Evolutionary conservation across 2,329 filamentous ascomycete species (phyloP).

Genomic region (Neonectria magnoliae): DNA sequence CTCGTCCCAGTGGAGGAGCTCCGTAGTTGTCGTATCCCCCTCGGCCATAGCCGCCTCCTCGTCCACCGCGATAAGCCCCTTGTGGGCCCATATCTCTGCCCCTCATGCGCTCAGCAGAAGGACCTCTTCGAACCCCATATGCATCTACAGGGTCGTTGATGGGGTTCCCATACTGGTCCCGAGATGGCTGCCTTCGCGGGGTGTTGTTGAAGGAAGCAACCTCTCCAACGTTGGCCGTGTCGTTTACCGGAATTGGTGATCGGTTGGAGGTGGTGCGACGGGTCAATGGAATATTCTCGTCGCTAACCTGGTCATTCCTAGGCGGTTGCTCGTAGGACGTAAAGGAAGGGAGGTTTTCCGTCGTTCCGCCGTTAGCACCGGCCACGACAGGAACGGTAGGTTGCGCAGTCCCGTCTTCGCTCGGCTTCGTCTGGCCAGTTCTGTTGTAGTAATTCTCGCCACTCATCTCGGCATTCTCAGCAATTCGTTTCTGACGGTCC

Average conservation of each 20-base stretch:
- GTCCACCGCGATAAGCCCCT: conserved; percentile 57
- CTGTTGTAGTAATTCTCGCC: conserved; percentile 90
- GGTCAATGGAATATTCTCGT: conserved; percentile 78
- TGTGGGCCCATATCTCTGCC: conserved; percentile 58
- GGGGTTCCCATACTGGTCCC: conserved; percentile 74
- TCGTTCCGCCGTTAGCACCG: conserved; percentile 61
- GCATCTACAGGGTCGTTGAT: conserved; percentile 55
- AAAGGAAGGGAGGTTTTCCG: conserved; percentile 63
- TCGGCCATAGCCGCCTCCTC: conserved; percentile 60
- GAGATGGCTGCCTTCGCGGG: conserved; percentile 54
- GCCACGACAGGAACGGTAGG: conserved; percentile 68
- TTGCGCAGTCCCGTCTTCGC: conserved; percentile 57
- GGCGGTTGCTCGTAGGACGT: conserved; percentile 75
- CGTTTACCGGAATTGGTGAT: conserved; percentile 59
- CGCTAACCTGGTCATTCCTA: conserved; percentile 69
- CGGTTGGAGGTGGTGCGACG: conserved; percentile 69
- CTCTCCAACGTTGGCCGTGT: conserved; percentile 49
- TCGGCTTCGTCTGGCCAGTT: conserved; percentile 64
- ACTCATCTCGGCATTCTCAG: conserved; percentile 96
- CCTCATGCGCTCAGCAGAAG: conserved; percentile 59
- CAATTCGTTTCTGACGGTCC: conserved; percentile 90
- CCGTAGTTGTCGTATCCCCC: conserved; percentile 62
- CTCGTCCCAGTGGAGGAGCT: conserved; percentile 45
- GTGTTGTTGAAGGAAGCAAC: conserved; percentile 46
- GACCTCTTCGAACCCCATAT: conserved; percentile 59